A percentile compares a stretch with the other conserved stretches of the same genome.
These are phyloP conservation scores for Pulveroboletus sp. DNA, from an alignment of 768 basidiomycete genomes.

Conservation along the genomic window DNA sequence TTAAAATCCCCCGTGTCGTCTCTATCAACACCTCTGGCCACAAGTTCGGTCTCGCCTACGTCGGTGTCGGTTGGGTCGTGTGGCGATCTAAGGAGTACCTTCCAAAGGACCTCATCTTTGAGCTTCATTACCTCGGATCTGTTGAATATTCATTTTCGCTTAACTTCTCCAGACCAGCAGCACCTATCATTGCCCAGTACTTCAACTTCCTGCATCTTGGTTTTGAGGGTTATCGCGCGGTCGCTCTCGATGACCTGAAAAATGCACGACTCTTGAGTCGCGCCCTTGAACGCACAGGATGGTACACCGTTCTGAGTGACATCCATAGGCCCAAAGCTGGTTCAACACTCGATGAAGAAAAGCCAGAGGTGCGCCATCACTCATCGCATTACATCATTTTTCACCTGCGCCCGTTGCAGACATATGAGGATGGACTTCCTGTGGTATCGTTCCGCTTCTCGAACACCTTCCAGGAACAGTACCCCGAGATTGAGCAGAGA, in stretches of 20 bases:
- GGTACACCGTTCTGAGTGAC: slow-evolving; percentile 51
- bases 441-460: slow-evolving; percentile 57
- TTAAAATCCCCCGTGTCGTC: slow-evolving; percentile 56
- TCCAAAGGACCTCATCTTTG: slow-evolving; percentile 71
- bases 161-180: slow-evolving; percentile 60
- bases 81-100: slow-evolving; percentile 56
- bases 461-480: slow-evolving; percentile 46
- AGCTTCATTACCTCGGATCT: slow-evolving; percentile 48
- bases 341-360: slow-evolving; percentile 43
- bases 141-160: slow-evolving; percentile 76
- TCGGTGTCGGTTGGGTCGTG: slow-evolving; percentile 64
- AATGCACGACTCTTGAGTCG: slow-evolving; percentile 67
- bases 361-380: slow-evolving; percentile 48
- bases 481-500: slow-evolving; percentile 57
- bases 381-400: neutral
- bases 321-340: slow-evolving; percentile 44
- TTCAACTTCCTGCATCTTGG: slow-evolving; percentile 65
- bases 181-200: slow-evolving; percentile 60
- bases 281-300: slow-evolving; percentile 57
- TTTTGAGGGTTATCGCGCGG: slow-evolving; percentile 48
- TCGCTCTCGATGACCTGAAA: slow-evolving; percentile 48
- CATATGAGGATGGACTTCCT: slow-evolving; percentile 49
- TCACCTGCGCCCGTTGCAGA: slow-evolving; percentile 17
- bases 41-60: slow-evolving; percentile 57
- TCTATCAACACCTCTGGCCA: slow-evolving; percentile 61